Conservation (phyloP, 169 alveolate species). For the Plasmodium cynomolgi region DNA sequence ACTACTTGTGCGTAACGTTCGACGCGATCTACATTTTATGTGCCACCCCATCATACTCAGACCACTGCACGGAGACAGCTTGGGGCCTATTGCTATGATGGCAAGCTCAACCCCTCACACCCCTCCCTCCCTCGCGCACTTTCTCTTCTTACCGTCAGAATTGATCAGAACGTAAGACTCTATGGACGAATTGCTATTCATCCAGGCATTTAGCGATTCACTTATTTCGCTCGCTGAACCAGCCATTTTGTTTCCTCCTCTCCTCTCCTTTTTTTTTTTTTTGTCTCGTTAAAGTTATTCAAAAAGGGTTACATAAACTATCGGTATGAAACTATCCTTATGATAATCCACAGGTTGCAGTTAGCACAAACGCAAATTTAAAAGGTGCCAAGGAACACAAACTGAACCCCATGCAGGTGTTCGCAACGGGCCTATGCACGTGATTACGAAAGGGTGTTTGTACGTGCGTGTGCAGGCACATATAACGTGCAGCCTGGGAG, state of each 20-base stretch:
- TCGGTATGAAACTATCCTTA: background rate
- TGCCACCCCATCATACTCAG: background rate
- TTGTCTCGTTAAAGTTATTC: background rate
- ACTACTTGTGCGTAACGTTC: background rate
- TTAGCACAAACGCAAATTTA: background rate
- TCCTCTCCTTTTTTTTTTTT: background rate
- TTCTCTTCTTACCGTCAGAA: slow-evolving; percentile 38
- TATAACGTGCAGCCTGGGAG: background rate
- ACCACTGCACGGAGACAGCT: background rate
- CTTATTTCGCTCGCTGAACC: slow-evolving; percentile 72
- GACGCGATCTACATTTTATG: background rate
- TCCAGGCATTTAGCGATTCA: slow-evolving; percentile 70
- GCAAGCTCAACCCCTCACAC: background rate
- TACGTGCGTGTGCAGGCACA: background rate
- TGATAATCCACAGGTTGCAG: background rate
- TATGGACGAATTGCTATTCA: slow-evolving; percentile 51
- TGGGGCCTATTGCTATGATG: background rate
- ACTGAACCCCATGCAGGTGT: background rate
- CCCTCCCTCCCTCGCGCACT: background rate
- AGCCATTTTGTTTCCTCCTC: slow-evolving; percentile 21
- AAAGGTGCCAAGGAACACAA: background rate
- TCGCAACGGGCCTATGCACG: background rate
- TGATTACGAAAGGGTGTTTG: background rate
- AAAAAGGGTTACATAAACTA: background rate
- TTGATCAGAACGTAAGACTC: slow-evolving; percentile 49